Evolutionary conservation across 2,329 filamentous ascomycete genomes (phyloP), one percentile per base, ranked within the genome.

Genomic region (Arthrinium phaeospermum): DNA sequence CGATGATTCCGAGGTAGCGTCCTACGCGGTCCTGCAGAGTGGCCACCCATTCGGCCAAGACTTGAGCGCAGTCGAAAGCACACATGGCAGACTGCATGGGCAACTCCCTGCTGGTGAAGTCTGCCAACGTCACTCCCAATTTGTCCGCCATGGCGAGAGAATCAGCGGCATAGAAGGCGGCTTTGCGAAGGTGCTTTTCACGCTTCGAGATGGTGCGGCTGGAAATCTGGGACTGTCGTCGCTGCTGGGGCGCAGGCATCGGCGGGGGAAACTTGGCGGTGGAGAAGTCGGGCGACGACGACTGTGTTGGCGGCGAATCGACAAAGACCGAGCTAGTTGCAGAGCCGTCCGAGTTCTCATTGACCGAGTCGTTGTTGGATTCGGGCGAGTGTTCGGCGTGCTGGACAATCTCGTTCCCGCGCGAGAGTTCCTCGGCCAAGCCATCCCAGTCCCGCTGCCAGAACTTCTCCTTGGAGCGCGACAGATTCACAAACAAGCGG

Each of bases 21-120:
- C 96, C 96, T n/a, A 98, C 93, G 12, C 96, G 92, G 79, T 98
- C 95, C 81, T 99, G 96, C 4, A 98, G 90, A 1, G 95, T 96
- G 6, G 94, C 93, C 53, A 96, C 90, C 96, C 96, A 99, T 82
- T 98, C 96, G 0, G 94, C 94, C 45, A 99, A 89, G 1, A 98
- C 94, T 79, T 98, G 95, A 2, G 94, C 93, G 79, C 96, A 98
- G 79, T 98, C 96, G 78, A 98, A 97, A 6, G 93, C 92, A 81
- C 96, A 98, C 86, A 98, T 91, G 0, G 95, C 94, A 19, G 94
- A 95, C 80, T 98, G 96, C 51, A 98, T 89, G 0, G 96, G 95
- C 16, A 98, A 87, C 79, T 98, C 95, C 64, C 94, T 89, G 70
- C 93, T 95, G 0, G 91, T 92, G 74, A 94, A 92, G 75, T 98